Percentiles rank a stretch among this genome's conserved stretches.
These are phyloP conservation scores for Penicillium desertorum DNA, from an alignment of 495 filamentous ascomycete species.

Conservation along the genomic window DNA sequence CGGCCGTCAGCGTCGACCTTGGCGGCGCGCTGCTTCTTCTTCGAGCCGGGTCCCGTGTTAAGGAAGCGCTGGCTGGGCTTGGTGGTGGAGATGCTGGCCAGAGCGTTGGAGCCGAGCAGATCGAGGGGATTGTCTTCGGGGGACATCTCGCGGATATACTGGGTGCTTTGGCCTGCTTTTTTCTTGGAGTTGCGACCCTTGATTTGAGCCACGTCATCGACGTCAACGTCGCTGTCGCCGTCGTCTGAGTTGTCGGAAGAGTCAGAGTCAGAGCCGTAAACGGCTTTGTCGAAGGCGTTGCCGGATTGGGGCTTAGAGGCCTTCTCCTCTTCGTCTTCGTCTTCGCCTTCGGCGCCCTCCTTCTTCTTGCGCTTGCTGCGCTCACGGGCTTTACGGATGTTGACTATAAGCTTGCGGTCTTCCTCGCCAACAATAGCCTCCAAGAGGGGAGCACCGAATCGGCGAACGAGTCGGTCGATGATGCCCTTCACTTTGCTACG, in stretches of 20 bases:
- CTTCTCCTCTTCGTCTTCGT: slow-evolving; percentile 45
- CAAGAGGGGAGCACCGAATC: slow-evolving; percentile 79
- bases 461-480: slow-evolving; percentile 84
- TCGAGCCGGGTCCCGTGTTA: slow-evolving; percentile 43
- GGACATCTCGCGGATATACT: slow-evolving; percentile 85
- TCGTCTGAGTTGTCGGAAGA: slow-evolving; percentile 63
- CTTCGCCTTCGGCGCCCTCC: slow-evolving; percentile 52
- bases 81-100: slow-evolving; percentile 90
- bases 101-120: slow-evolving; percentile 79
- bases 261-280: slow-evolving; percentile 82
- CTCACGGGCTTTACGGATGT: slow-evolving; percentile 92
- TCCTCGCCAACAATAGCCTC: slow-evolving; percentile 71
- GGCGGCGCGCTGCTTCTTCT: slow-evolving; percentile 55
- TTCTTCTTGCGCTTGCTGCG: slow-evolving; percentile 82
- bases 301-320: slow-evolving; percentile 55
- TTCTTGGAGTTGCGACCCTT: slow-evolving; percentile 38
- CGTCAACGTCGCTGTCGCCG: slow-evolving; percentile 55
- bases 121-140: slow-evolving; percentile 87
- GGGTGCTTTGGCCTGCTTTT: slow-evolving; percentile 53
- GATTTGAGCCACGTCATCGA: slow-evolving; percentile 38
- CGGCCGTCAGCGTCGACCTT: slow-evolving; percentile 85
- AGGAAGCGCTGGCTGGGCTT: slow-evolving; percentile 64
- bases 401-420: slow-evolving; percentile 84
- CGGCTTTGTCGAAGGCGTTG: slow-evolving; percentile 91
- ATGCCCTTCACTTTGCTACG: slow-evolving; percentile 97